These are phyloP conservation scores for Hypoxylon fragiforme DNA, from an alignment of 495 filamentous ascomycete genomes.

Conservation along the genomic window DNA sequence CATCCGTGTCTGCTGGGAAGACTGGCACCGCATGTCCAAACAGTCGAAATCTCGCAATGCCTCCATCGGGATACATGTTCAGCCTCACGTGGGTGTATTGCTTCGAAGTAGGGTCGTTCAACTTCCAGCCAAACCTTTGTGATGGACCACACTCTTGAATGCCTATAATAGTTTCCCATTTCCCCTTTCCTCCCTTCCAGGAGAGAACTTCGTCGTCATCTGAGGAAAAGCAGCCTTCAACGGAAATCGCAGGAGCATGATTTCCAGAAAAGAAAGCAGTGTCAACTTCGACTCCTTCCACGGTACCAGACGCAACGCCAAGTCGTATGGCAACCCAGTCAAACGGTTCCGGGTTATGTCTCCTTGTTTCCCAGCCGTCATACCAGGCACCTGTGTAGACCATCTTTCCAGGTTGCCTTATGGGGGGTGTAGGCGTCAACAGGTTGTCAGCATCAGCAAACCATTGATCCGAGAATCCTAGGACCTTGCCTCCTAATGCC, in stretches of 20 bases:
- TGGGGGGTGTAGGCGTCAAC: constrained; percentile 71
- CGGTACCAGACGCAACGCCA: constrained; percentile 73
- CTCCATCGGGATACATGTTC: constrained; percentile 91
- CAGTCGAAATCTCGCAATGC: constrained; percentile 84
- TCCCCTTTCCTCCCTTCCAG: constrained; percentile 56
- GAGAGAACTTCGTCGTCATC: constrained; percentile 62
- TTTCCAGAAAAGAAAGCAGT: constrained; percentile 88
- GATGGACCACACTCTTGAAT: constrained; percentile 73
- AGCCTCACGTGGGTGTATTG: constrained; percentile 84
- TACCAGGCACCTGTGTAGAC: constrained; percentile 89
- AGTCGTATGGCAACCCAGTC: constrained; percentile 85
- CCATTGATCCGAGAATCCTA: constrained; percentile 83
- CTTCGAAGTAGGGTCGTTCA: constrained; percentile 60
- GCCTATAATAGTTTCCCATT: constrained; percentile 75
- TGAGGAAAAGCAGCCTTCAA: constrained; percentile 74
- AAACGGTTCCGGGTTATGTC: constrained; percentile 77
- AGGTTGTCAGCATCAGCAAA: constrained; percentile 85
- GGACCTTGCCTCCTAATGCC: constrained; percentile 70
- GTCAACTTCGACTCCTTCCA: constrained; percentile 83
- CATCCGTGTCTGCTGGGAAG: constrained; percentile 61
- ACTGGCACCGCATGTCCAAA: constrained; percentile 79
- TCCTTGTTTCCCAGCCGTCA: constrained; percentile 91
- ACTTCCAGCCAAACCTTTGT: constrained; percentile 76
- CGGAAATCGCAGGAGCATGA: constrained; percentile 77
- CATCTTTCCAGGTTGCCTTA: constrained; percentile 80